Conservation (phyloP, 371 early-diverging fungal species). For the Mucor racemosus region DNA sequence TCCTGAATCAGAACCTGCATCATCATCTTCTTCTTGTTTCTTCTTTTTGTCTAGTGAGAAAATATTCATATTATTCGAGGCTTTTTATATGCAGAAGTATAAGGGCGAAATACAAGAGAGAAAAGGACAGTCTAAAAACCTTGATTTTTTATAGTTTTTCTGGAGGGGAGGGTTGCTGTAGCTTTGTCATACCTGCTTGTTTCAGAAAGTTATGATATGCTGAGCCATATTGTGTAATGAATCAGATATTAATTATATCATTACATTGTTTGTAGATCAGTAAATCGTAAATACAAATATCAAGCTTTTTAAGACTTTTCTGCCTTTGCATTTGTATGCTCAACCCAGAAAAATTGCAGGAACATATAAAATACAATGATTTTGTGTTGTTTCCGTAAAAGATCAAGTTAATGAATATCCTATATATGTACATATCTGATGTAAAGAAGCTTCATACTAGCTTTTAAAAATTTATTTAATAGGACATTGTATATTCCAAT, state of each 20-base stretch:
- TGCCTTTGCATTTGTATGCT: no score
- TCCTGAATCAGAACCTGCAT: slow-evolving; percentile 6
- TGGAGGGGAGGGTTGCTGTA: background rate
- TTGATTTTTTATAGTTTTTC: background rate
- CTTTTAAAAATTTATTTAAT: background rate
- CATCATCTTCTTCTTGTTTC: slow-evolving; percentile 4
- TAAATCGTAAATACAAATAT: no score
- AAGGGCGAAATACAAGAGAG: background rate
- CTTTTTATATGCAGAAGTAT: no score
- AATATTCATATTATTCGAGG: background rate
- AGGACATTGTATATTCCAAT: background rate
- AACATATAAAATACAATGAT: no score
- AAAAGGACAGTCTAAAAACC: background rate
- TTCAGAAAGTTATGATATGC: background rate
- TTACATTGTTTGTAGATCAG: no score
- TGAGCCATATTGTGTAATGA: background rate
- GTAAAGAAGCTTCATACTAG: background rate
- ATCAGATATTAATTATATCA: background rate
- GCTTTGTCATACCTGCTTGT: slow-evolving; percentile 1
- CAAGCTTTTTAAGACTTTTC: no score
- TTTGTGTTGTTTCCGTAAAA: no score
- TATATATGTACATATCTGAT: no score
- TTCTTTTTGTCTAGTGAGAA: slow-evolving; percentile 3
- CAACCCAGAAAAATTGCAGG: no score
- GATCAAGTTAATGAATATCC: no score